A percentile compares a stretch with the other conserved stretches of the same genome.
Evolutionary conservation across 176 grass and related monocot species (phyloP).

Genomic region (Canna indica): DNA sequence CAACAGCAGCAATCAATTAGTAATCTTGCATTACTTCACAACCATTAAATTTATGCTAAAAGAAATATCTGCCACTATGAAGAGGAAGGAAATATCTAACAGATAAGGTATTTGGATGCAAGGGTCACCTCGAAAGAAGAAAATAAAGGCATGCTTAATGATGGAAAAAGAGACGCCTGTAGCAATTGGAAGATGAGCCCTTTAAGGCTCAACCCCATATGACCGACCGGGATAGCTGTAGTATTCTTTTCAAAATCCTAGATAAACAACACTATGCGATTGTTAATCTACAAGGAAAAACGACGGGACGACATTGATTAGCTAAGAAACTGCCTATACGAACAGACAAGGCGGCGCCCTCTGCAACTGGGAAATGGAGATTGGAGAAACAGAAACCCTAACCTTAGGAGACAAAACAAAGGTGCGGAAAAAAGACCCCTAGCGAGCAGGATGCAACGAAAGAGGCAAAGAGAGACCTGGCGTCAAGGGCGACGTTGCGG

Average conservation of each 20-base stretch:
- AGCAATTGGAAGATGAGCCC: not conserved
- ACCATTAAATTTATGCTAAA: not conserved
- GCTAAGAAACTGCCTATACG: no score
- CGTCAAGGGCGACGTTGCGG: constrained; percentile 55
- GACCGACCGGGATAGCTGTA: not conserved
- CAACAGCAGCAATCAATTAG: not conserved
- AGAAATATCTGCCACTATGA: no score
- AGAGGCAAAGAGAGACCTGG: constrained; percentile 24
- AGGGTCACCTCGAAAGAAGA: not conserved
- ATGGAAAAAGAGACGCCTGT: not conserved
- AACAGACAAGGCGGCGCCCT: not conserved
- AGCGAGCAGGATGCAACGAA: not conserved
- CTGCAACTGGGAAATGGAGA: not conserved
- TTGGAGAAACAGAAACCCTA: not conserved
- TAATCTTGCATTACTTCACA: not conserved
- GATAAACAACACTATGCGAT: no score
- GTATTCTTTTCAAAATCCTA: no score
- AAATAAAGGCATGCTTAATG: not conserved
- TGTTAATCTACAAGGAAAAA: no score
- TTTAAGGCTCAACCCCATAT: not conserved
- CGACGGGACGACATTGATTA: no score
- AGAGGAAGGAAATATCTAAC: not conserved
- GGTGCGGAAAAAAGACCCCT: not conserved
- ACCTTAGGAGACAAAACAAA: not conserved
- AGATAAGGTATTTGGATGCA: not conserved